phyloP scores from a whole-genome alignment of 2,329 filamentous ascomycete genomes.

The Venturia nashicola region DNA sequence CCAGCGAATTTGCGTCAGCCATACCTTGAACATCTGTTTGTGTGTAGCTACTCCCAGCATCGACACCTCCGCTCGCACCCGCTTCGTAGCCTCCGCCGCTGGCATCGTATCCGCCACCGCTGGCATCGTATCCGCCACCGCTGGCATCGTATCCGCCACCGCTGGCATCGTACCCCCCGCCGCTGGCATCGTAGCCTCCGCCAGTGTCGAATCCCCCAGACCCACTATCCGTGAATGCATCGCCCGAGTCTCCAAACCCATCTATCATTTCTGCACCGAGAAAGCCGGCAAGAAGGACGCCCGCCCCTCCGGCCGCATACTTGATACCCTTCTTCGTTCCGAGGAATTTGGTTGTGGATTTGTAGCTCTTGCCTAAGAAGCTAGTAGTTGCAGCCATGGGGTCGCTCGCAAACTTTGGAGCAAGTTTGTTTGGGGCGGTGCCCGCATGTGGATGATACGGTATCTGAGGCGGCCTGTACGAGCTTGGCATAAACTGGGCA shows the following conservation, averaged over 20 bases:
- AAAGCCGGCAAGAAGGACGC: neutral
- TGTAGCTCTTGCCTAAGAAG: neutral
- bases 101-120: too few relatives aligned
- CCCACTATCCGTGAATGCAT: neutral
- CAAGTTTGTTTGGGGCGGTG: neutral
- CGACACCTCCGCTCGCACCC: neutral
- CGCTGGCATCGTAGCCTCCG: neutral
- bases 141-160: neutral
- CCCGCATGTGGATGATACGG: neutral
- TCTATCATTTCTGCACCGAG: neutral
- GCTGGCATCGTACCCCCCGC: neutral
- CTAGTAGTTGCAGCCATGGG: neutral
- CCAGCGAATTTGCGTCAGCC: neutral
- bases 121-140: neutral
- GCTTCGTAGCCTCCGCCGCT: too few relatives aligned
- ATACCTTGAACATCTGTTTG: neutral
- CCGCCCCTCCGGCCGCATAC: neutral
- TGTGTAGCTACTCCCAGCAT: neutral
- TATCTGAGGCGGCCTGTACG: neutral
- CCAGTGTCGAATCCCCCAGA: neutral
- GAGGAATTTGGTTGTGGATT: neutral
- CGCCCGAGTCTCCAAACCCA: neutral
- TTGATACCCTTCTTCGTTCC: neutral
- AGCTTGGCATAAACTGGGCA: neutral
- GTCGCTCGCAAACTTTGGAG: neutral